phyloP scores from a whole-genome alignment of 805 yeast genomes.

The Torulaspora microellipsoides region DNA sequence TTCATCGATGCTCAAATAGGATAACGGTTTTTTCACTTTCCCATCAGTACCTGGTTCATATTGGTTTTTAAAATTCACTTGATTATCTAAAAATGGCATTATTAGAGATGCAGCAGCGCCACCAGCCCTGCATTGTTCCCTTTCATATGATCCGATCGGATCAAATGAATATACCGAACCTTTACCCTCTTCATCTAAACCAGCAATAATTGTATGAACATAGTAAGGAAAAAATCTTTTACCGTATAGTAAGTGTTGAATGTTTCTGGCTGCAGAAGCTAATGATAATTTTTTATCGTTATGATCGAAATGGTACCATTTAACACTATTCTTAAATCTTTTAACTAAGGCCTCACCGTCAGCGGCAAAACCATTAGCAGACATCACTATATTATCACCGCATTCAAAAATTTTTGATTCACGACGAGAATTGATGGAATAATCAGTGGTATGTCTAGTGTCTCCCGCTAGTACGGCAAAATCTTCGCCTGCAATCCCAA shows the following conservation, averaged over 20 bases:
- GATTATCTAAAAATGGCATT: slow-evolving; percentile 97
- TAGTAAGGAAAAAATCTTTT: slow-evolving; percentile 96
- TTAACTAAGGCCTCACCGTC: slow-evolving; percentile 85
- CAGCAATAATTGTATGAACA: slow-evolving; percentile 91
- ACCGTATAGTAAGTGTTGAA: slow-evolving; percentile 85
- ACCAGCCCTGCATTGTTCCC: slow-evolving; percentile 96
- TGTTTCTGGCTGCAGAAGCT: slow-evolving; percentile 78
- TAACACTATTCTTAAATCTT: slow-evolving; percentile 56
- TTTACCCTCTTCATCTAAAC: slow-evolving; percentile 78
- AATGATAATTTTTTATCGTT: slow-evolving; percentile 61
- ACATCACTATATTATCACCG: slow-evolving; percentile 81
- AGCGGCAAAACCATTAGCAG: slow-evolving; percentile 96
- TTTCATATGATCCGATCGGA: slow-evolving; percentile 96
- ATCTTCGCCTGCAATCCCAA: slow-evolving; percentile 97
- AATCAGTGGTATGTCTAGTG: slow-evolving; percentile 94
- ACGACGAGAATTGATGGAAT: slow-evolving; percentile 86
- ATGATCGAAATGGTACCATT: slow-evolving; percentile 93
- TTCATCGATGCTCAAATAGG: slow-evolving; percentile 73
- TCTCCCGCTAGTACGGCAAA: slow-evolving; percentile 97
- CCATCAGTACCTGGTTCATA: slow-evolving; percentile 75
- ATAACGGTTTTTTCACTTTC: slow-evolving; percentile 51
- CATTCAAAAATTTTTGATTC: slow-evolving; percentile 85
- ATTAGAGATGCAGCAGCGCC: slow-evolving; percentile 96
- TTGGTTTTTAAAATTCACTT: slow-evolving; percentile 94
- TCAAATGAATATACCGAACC: slow-evolving; percentile 96